These are phyloP conservation scores for Claviceps digitariae DNA, from an alignment of 2,329 filamentous ascomycete genomes.

Conservation along the genomic window DNA sequence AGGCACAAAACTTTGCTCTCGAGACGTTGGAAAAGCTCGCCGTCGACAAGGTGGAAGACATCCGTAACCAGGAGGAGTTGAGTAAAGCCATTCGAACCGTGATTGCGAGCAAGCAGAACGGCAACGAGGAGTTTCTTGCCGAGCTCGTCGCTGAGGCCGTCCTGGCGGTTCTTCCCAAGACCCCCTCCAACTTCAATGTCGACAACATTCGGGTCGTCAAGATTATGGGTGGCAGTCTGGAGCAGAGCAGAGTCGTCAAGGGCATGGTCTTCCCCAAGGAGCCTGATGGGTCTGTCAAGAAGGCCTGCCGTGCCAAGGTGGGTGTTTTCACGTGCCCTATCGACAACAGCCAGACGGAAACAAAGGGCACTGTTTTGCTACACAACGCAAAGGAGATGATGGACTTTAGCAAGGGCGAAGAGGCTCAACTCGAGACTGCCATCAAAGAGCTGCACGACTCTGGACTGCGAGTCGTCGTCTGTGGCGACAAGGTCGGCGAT, in stretches of 20 bases:
- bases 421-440: constrained; percentile 73
- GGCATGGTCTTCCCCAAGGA: constrained; percentile 98
- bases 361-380: constrained; percentile 91
- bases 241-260: constrained; percentile 88
- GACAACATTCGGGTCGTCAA: constrained; percentile 98
- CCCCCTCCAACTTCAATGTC: constrained; percentile 91
- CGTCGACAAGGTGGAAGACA: constrained; percentile 79
- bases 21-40: constrained; percentile 76
- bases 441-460: constrained; percentile 96
- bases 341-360: constrained; percentile 92
- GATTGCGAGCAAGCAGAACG: constrained; percentile 91
- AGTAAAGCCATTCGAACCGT: constrained; percentile 94
- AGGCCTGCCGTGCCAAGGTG: constrained; percentile 85
- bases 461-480: constrained; percentile 80
- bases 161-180: constrained; percentile 86
- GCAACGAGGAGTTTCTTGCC: constrained; percentile 79
- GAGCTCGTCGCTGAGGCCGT: constrained; percentile 74
- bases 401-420: constrained; percentile 95
- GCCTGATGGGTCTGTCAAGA: constrained; percentile 86
- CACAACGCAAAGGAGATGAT: constrained; percentile 99
- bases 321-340: constrained; percentile 94
- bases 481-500: constrained; percentile 87
- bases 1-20: constrained; percentile 78
- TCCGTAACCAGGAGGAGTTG: constrained; percentile 68
- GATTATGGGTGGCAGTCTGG: constrained; percentile 95